Evolutionary conservation across 164 flowering plant genomes (phyloP).

Genomic region (Macadamia integrifolia): DNA sequence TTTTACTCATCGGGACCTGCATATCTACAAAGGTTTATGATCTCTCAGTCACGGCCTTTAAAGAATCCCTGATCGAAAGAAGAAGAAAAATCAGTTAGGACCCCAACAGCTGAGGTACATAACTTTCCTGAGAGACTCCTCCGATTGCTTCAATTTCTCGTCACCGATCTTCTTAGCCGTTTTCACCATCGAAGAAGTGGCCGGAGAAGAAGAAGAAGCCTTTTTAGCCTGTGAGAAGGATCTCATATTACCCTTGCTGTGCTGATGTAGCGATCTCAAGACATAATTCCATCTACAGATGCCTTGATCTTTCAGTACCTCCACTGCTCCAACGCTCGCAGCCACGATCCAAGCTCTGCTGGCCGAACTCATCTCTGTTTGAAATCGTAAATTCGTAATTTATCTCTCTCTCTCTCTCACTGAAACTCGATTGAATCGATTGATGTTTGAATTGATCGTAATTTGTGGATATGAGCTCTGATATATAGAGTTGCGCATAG

Average conservation of each 20-base stretch:
- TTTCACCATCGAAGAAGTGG: neutral
- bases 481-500: too few relatives aligned
- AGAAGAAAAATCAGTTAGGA: slow-evolving; percentile 3
- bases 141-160: slow-evolving; percentile 8
- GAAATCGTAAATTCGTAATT: too few relatives aligned
- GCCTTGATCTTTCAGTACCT: slow-evolving; percentile 56
- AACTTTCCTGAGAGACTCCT: slow-evolving; percentile 20
- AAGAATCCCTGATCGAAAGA: too few relatives aligned
- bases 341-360: slow-evolving; percentile 38
- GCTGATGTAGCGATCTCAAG: slow-evolving; percentile 10
- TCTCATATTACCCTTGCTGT: neutral
- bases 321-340: slow-evolving; percentile 45
- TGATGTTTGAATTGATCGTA: too few relatives aligned
- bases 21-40: neutral
- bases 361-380: slow-evolving; percentile 18
- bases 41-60: too few relatives aligned
- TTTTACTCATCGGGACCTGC: too few relatives aligned
- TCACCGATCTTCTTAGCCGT: neutral
- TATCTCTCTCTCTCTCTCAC: too few relatives aligned
- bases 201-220: neutral
- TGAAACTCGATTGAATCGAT: too few relatives aligned
- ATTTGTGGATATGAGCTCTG: too few relatives aligned
- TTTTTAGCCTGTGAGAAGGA: slow-evolving; percentile 3
- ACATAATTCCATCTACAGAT: slow-evolving; percentile 42
- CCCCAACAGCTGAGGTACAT: slow-evolving; percentile 25